These are phyloP conservation scores for Coleophoma cylindrospora DNA, from an alignment of 2,329 filamentous ascomycete species.

Conservation along the genomic window DNA sequence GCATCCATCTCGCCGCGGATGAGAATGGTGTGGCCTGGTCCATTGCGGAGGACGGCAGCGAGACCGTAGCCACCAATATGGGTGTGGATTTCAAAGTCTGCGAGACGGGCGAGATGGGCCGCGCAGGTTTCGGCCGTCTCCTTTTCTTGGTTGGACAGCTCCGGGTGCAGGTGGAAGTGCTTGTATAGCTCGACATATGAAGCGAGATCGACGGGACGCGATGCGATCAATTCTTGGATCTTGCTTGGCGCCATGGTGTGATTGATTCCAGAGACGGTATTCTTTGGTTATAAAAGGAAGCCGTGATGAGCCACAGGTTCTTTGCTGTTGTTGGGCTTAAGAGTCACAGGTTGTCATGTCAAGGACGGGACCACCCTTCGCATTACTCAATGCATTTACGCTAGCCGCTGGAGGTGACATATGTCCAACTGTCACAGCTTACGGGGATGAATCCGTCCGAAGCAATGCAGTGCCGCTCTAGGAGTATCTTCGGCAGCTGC, in stretches of 20 bases:
- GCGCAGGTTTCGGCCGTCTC: conserved; percentile 6
- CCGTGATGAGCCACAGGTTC: not conserved
- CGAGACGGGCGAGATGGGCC: conserved; percentile 1
- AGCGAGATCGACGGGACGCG: not conserved
- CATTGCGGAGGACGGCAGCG: conserved; percentile 27
- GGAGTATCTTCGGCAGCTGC: no score
- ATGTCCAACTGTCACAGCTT: no score
- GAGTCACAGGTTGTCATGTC: no score
- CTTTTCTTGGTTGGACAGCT: conserved; percentile 14
- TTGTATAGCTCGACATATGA: conserved; percentile 15
- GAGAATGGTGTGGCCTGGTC: conserved; percentile 29
- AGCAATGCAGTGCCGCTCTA: no score
- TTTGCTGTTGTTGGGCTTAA: not conserved
- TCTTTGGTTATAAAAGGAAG: not conserved
- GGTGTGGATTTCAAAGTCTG: conserved; percentile 3
- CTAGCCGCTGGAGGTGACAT: no score
- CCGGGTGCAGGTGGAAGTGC: conserved; percentile 18
- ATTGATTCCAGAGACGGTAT: not conserved
- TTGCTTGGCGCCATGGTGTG: not conserved
- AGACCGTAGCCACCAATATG: conserved; percentile 40
- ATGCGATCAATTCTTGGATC: not conserved
- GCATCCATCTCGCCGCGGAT: conserved; percentile 45
- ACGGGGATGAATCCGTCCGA: no score
- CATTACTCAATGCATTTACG: no score
- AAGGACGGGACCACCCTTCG: no score